Evolutionary conservation across 176 grass and related monocot species (phyloP), one percentile per base, ranked within the genome.

Genomic region (Oryza officinalis): DNA sequence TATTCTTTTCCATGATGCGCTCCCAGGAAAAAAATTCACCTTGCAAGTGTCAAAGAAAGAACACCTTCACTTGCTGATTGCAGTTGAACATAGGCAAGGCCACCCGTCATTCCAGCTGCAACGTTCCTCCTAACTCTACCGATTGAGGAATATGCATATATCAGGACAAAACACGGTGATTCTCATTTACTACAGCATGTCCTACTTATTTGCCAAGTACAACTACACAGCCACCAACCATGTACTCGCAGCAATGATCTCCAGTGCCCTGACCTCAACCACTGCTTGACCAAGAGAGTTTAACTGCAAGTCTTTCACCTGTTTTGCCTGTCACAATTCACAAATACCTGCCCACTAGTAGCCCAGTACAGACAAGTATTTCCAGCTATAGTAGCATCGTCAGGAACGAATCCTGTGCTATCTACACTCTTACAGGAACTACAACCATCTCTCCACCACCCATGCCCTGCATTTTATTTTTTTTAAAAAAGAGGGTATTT

Each of bases 321-420:
- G 96, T 89, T 70, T 99, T 99, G 40, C 96, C 96, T 88, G 85
- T 91, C 65, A 89, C 93, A 90, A 99, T 83, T 91, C 65, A 89
- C 93, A 90, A 99, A 99, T 57, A 99, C 83, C 89, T 89, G 96
- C 80, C 93, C 96, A 69, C 96, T 93, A 47, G 96, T 99, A 73
- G 96, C 96, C 96, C 96, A 93, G 88, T 96, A 99, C 54, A 99
- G 74, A 90, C 96, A 99, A 74, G 96, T 96, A 78, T 99, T 99
- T 73, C 96, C 96, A 71, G 96, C 96, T 85, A 99, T 94, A 79
- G 96, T 78, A 80, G 96, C 96, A 88, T 96, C 96, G 75, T 99
- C 96, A 52, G 96, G 91, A 80, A 82, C 40, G 82, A 99, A 99
- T 57, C 93, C 96, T 81, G 93, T 96, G 30, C 76, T 88, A 31